Conservation (phyloP, 768 basidiomycete genomes). For the Tricholoma matsutake region DNA sequence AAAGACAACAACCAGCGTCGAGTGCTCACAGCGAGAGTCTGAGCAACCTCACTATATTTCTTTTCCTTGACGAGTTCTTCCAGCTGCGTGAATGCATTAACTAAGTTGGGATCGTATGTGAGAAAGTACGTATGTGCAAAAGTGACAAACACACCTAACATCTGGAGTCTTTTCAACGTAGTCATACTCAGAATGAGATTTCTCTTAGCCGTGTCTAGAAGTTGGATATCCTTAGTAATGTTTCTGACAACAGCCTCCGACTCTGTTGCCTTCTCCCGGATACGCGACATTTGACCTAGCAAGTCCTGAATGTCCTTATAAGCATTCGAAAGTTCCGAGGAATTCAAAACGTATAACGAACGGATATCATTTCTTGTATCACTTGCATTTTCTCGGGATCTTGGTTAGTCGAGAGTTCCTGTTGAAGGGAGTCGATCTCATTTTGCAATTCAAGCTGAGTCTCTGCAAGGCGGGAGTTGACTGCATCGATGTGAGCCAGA, state of each 20-base stretch:
- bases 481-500: conserved; percentile 64
- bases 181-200: conserved; percentile 91
- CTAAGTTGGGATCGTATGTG: conserved; percentile 35
- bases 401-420: conserved; percentile 70
- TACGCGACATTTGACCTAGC: conserved; percentile 91
- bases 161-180: conserved; percentile 83
- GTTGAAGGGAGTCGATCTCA: conserved; percentile 68
- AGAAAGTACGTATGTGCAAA: neutral
- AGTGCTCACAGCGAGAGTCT: conserved; percentile 64
- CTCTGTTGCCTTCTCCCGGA: conserved; percentile 95
- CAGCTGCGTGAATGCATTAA: conserved; percentile 78
- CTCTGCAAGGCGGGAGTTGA: conserved; percentile 65
- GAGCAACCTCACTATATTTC: conserved; percentile 79
- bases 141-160: conserved; percentile 69
- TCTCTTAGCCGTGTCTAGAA: conserved; percentile 89
- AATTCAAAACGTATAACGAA: conserved; percentile 32
- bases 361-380: conserved; percentile 96
- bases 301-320: conserved; percentile 59
- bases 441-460: conserved; percentile 66
- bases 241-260: conserved; percentile 94
- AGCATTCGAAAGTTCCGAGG: neutral
- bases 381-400: conserved; percentile 86
- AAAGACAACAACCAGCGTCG: neutral
- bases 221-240: conserved; percentile 96
- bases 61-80: conserved; percentile 75